Conservation (phyloP, 495 filamentous ascomycete species). For the Xylaria scruposa region DNA sequence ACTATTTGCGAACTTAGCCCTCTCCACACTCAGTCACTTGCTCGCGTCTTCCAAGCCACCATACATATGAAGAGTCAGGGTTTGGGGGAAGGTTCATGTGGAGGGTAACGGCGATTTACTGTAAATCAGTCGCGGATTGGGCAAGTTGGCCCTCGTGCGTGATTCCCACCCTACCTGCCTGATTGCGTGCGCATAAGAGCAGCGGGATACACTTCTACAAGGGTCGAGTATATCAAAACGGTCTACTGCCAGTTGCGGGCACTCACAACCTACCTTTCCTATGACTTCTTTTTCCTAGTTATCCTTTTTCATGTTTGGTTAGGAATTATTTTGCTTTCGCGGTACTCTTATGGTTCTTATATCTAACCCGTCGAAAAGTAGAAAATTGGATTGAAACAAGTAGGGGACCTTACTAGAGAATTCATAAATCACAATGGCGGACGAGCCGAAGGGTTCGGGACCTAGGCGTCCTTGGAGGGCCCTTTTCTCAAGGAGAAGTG, state of each 20-base stretch:
- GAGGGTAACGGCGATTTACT: not conserved
- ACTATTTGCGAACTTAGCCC: slow-evolving; percentile 18
- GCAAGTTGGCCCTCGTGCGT: not conserved
- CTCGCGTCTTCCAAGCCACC: slow-evolving; percentile 7
- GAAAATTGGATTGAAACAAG: too few species aligned
- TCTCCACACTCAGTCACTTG: slow-evolving; percentile 16
- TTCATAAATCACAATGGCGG: slow-evolving; percentile 16
- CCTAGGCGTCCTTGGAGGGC: slow-evolving; percentile 19
- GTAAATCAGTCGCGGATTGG: slow-evolving; percentile 6
- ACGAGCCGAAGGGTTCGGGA: not conserved
- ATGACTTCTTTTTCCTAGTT: not conserved
- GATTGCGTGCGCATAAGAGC: slow-evolving; percentile 9
- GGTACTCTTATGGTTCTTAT: not conserved
- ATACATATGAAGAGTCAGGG: slow-evolving; percentile 6
- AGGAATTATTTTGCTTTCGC: not conserved
- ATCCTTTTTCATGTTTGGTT: not conserved
- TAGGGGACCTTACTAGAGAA: not conserved
- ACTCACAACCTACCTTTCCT: not conserved
- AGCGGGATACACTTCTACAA: not conserved
- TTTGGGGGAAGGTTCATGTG: slow-evolving; percentile 9
- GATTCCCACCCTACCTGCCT: not conserved
- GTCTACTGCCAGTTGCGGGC: not conserved
- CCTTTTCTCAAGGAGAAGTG: slow-evolving; percentile 29
- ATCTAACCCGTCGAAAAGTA: not conserved
- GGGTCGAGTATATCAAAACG: not conserved